These are phyloP conservation scores for Albifimbria verrucaria DNA, from an alignment of 2,329 filamentous ascomycete species.

Conservation along the genomic window DNA sequence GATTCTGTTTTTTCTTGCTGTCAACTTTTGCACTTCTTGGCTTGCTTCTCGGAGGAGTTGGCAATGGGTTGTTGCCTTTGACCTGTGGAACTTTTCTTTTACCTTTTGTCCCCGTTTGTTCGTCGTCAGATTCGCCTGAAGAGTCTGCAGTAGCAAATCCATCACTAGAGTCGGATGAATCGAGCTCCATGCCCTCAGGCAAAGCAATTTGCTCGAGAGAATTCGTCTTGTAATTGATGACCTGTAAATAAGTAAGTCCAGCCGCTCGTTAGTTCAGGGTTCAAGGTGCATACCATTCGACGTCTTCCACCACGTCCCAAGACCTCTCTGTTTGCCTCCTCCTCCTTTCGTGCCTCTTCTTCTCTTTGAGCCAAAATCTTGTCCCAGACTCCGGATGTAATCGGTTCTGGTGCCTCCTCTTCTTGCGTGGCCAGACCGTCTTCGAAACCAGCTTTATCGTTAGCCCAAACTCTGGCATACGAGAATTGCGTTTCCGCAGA, in stretches of 20 bases:
- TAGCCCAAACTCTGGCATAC: conserved; percentile 88
- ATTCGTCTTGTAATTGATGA: conserved; percentile 32
- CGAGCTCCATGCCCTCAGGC: conserved; percentile 20
- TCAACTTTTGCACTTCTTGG: conserved; percentile 27
- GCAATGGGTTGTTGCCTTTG: conserved; percentile 18
- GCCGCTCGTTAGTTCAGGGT: not conserved
- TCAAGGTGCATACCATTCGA: conserved; percentile 36
- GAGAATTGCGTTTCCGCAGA: conserved; percentile 79
- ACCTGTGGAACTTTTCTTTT: conserved; percentile 25
- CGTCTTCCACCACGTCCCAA: conserved; percentile 82
- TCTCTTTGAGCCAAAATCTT: conserved; percentile 83
- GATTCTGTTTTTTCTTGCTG: conserved; percentile 24
- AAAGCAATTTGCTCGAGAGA: conserved; percentile 13
- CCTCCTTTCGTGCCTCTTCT: conserved; percentile 69
- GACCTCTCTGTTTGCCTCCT: conserved; percentile 64
- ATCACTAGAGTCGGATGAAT: conserved; percentile 30
- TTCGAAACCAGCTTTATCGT: conserved; percentile 67
- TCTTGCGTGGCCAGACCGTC: conserved; percentile 55
- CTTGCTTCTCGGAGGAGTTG: conserved; percentile 21
- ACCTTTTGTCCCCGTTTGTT: conserved; percentile 26
- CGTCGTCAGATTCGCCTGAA: conserved; percentile 27
- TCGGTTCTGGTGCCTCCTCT: conserved; percentile 48
- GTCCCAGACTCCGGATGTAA: conserved; percentile 78
- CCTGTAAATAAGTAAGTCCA: conserved; percentile 20
- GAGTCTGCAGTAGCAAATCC: conserved; percentile 29